Evolutionary conservation across 305 asterid species (phyloP).

Genomic region (Rubia occidens): DNA sequence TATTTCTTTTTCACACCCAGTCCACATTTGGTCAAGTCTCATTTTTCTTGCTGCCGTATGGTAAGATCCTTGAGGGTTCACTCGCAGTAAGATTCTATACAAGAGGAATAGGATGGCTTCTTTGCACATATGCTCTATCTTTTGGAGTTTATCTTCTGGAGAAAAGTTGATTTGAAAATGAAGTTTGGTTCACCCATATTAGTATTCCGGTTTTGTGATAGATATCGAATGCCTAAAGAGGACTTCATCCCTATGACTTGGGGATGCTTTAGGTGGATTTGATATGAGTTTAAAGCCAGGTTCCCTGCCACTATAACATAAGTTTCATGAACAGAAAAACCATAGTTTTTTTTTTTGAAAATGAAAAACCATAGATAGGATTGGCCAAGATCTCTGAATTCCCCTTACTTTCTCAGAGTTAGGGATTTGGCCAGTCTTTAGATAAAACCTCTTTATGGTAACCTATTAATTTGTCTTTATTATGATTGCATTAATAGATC

Average conservation of each 20-base stretch:
- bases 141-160: background rate
- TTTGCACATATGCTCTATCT: background rate
- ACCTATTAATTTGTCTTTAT: too few species aligned
- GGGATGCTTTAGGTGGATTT: background rate
- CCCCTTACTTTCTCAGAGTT: background rate
- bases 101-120: background rate
- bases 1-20: background rate
- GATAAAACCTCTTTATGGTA: background rate
- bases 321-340: background rate
- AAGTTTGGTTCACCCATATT: too few species aligned
- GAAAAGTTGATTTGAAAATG: background rate
- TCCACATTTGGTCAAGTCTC: background rate
- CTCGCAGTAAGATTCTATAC: background rate
- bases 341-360: too few species aligned
- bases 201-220: background rate
- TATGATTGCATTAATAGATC: too few species aligned
- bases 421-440: background rate
- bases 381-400: conserved; percentile 2
- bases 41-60: background rate
- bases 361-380: background rate
- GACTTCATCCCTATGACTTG: background rate
- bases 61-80: background rate
- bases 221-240: background rate
- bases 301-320: background rate
- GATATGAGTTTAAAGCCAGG: background rate